Conservation (phyloP, 1,284 basidiomycete genomes). For the Schizophyllum amplum region DNA sequence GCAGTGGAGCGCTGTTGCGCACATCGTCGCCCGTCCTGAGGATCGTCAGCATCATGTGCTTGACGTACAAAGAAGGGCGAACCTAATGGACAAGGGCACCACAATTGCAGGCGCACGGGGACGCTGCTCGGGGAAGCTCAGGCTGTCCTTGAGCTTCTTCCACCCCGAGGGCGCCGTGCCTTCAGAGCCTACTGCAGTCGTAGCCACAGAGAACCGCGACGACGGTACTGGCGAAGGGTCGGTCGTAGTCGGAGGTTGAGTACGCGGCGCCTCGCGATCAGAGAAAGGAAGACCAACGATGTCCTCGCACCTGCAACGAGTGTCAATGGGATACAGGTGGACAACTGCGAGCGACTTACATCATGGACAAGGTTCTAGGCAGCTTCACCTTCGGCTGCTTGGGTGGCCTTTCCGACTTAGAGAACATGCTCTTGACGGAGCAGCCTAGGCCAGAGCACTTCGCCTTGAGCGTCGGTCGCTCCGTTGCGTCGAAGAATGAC, state of each 20-base stretch:
- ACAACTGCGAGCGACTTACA: background rate
- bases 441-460: background rate
- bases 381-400: background rate
- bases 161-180: background rate
- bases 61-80: background rate
- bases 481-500: background rate
- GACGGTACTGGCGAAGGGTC: background rate
- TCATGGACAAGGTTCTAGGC: background rate
- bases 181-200: background rate
- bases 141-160: background rate
- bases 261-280: background rate
- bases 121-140: background rate
- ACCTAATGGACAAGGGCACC: constrained; percentile 2
- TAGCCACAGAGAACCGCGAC: background rate
- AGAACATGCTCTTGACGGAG: background rate
- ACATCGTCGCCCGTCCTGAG: constrained; percentile 17
- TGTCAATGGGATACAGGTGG: too few species aligned
- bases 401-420: background rate
- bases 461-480: background rate
- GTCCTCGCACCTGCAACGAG: background rate
- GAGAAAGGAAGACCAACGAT: background rate
- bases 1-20: constrained; percentile 27
- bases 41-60: background rate
- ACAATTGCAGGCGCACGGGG: background rate
- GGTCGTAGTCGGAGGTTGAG: background rate